Evolutionary conservation across 2,329 filamentous ascomycete species (phyloP), one percentile per base, ranked within the genome.

Genomic region (Hymenotorrendiella dingleyae): DNA sequence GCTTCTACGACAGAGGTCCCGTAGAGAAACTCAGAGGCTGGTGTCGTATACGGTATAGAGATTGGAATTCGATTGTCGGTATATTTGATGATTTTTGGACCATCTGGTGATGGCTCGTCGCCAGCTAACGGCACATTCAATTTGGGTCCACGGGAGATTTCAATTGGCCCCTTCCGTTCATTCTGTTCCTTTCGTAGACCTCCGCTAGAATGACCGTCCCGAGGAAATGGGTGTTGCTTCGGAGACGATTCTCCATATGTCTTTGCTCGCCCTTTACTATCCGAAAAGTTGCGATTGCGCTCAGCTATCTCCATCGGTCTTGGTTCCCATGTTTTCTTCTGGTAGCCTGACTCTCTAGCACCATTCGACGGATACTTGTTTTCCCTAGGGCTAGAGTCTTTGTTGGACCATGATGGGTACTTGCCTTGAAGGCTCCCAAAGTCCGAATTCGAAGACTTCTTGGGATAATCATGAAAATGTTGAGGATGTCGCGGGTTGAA

Each of bases 21-120:
- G 60, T 94, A 97, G 2, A 98, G 70, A 55, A 96, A 97, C 48
- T 95, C 84, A 0, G 90, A 95, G 4, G 87, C 86, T 0, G 91
- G 84, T 1, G 88, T 94, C 0, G 86, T 88, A 59, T 91, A 82
- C 1, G 80, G 78, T 14, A 85, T 71, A 6, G 58, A 54, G 14
- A 63, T 27, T 6, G 61, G 61, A 3, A 60, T 46, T n/a, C 51
- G 41, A 30, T 49, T 60, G 21, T 55, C 44, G 16, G 26, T 40
- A 3, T 17, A 6, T 22, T 34, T 40, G 8, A n/a, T 32, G 20
- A 33, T 34, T 16, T 21, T 27, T 11, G 21, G 28, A 33, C 8
- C 14, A 12, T 20, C 26, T n/a, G 9, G 4, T 10, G 14, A 16
- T 21, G 24, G 3, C 8, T 40, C 28, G 12, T 16, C 17, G 19